A percentile compares a stretch with the other conserved stretches of the same genome.
These are phyloP conservation scores for Cystobasidium onofrii DNA, from an alignment of 768 basidiomycete genomes.

Conservation along the genomic window DNA sequence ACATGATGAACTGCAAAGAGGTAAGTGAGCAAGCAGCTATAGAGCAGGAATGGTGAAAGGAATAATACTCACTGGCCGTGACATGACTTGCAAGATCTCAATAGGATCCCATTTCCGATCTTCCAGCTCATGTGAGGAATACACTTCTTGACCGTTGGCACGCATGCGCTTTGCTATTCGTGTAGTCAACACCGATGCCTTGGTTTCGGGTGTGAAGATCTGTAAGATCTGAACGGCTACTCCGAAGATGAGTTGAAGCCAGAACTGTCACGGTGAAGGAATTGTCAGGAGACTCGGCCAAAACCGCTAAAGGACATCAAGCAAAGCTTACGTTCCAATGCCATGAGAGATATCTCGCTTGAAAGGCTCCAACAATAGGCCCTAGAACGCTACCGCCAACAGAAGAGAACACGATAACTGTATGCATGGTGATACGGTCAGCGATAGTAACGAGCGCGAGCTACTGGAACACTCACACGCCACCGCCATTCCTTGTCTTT, in stretches of 20 bases:
- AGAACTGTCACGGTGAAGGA: constrained; percentile 27
- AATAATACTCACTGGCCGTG: constrained; percentile 10
- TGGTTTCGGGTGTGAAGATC: constrained; percentile 43
- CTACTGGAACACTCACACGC: constrained; percentile 34
- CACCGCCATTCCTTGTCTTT: constrained; percentile 43
- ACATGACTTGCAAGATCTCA: constrained; percentile 3
- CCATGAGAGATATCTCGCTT: constrained; percentile 13
- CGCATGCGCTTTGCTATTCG: constrained; percentile 39
- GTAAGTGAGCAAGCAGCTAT: constrained; percentile 35
- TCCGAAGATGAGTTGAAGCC: constrained; percentile 43
- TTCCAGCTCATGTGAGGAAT: constrained; percentile 42
- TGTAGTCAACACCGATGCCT: constrained; percentile 40
- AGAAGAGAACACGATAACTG: constrained; percentile 41
- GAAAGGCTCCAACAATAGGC: constrained; percentile 67
- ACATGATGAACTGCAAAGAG: constrained; percentile 43
- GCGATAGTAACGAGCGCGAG: background rate
- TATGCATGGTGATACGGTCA: background rate
- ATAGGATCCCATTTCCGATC: constrained; percentile 34
- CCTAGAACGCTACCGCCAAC: constrained; percentile 53
- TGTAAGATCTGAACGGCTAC: constrained; percentile 42
- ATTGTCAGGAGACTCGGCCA: too few relatives aligned
- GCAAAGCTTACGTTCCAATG: background rate
- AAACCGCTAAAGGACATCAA: too few relatives aligned
- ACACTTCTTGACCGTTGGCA: constrained; percentile 41
- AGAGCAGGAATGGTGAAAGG: too few relatives aligned